Conservation (phyloP, 2,329 filamentous ascomycete species). For the Aspergillus proliferans region DNA sequence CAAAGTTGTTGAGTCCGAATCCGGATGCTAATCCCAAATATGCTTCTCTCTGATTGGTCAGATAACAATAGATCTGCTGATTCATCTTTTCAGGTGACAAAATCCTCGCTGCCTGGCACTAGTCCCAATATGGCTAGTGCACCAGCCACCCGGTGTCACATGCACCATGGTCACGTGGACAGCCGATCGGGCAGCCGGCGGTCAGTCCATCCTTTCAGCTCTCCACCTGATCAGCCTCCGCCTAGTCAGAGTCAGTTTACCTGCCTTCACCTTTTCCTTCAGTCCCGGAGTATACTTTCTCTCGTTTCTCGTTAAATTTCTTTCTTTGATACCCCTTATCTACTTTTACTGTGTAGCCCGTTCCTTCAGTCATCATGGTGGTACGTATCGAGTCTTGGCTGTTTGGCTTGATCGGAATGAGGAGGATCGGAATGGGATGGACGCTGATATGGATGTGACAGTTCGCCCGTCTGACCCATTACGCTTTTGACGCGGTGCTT, state of each 20-base stretch:
- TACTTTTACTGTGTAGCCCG: too few relatives aligned
- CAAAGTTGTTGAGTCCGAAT: too few relatives aligned
- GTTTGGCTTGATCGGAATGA: too few relatives aligned
- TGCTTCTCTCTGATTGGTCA: not conserved
- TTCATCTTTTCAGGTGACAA: not conserved
- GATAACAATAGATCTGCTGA: not conserved
- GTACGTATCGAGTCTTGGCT: conserved; percentile 4
- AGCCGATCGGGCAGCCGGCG: too few relatives aligned
- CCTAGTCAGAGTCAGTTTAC: too few relatives aligned
- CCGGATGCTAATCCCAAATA: too few relatives aligned
- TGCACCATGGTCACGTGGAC: not conserved
- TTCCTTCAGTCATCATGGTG: conserved; percentile 7
- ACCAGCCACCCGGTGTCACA: not conserved
- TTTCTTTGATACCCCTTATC: too few relatives aligned
- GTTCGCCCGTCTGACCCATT: conserved; percentile 89
- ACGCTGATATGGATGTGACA: conserved; percentile 57
- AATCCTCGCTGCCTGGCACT: too few relatives aligned
- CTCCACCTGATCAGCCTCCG: not conserved
- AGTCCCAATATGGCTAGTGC: not conserved
- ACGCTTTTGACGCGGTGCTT: conserved; percentile 92
- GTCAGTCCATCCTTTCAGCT: not conserved
- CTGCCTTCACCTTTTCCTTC: too few relatives aligned
- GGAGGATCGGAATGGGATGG: not conserved
- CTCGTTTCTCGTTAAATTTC: too few relatives aligned
- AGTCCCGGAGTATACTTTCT: too few relatives aligned